phyloP scores from a whole-genome alignment of 495 filamentous ascomycete genomes.

The Aspergillus leporis region DNA sequence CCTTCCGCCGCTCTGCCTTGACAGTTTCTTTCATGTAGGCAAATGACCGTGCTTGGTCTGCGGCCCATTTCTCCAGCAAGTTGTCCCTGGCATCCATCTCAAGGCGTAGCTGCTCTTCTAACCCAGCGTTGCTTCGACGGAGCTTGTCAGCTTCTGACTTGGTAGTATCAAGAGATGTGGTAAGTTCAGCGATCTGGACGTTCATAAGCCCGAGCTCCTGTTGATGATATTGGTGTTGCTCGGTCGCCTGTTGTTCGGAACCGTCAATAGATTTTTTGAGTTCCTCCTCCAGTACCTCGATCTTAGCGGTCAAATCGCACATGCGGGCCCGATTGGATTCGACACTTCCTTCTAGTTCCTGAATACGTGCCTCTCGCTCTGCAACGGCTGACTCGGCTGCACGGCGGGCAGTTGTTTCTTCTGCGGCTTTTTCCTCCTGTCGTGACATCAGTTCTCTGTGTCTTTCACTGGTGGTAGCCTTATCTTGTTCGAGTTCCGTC shows the following conservation, averaged over 20 bases:
- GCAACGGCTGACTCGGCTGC: constrained; percentile 38
- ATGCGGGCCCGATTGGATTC: constrained; percentile 38
- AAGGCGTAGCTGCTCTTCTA: constrained; percentile 38
- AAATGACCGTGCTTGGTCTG: constrained; percentile 40
- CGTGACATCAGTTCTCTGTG: constrained; percentile 39
- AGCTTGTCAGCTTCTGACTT: constrained; percentile 36
- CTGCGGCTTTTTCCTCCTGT: constrained; percentile 38
- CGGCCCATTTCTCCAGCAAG: constrained; percentile 40
- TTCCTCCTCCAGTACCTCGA: constrained; percentile 37
- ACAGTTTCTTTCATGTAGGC: constrained; percentile 42
- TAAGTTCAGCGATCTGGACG: constrained; percentile 39
- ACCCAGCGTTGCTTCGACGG: constrained; percentile 29
- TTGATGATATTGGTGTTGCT: constrained; percentile 39
- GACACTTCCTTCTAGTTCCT: constrained; percentile 40
- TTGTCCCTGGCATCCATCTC: constrained; percentile 40
- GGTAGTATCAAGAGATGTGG: constrained; percentile 36
- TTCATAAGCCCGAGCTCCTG: constrained; percentile 45
- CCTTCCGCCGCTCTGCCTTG: constrained; percentile 36
- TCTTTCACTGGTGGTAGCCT: constrained; percentile 31
- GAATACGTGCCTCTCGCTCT: constrained; percentile 36
- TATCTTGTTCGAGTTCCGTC: constrained; percentile 57
- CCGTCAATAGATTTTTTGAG: constrained; percentile 22
- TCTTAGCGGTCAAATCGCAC: constrained; percentile 34
- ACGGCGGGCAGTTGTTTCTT: constrained; percentile 36
- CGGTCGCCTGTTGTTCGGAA: constrained; percentile 31